phyloP scores from a whole-genome alignment of 768 basidiomycete species.

The Saitozyma sp. region DNA sequence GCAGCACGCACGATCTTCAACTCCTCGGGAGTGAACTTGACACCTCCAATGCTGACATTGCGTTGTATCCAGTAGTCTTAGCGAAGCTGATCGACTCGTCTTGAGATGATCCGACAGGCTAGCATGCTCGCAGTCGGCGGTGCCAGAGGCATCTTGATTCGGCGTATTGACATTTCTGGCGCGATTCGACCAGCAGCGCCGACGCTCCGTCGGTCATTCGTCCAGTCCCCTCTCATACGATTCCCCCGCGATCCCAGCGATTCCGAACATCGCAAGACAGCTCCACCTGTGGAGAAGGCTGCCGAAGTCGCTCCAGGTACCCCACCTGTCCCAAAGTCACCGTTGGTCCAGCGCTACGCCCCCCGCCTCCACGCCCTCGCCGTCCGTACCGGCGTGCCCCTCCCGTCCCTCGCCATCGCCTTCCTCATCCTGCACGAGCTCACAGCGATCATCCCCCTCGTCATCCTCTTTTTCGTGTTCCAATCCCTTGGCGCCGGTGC shows the following conservation, averaged over 20 bases:
- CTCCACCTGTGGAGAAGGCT: no score
- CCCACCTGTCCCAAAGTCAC: background rate
- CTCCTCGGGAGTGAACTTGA: no score
- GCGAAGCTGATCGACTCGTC: no score
- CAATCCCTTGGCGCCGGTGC: slow-evolving; percentile 70
- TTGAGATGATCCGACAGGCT: no score
- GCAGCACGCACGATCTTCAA: no score
- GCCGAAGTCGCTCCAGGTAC: no score
- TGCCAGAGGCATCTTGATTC: no score
- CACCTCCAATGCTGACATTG: no score
- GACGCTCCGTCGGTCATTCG: background rate
- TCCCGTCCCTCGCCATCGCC: slow-evolving; percentile 73
- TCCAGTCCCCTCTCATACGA: background rate
- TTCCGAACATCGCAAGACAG: background rate
- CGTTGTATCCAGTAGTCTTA: no score
- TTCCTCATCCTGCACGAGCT: slow-evolving; percentile 83
- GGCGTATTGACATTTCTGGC: no score
- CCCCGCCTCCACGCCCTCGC: slow-evolving; percentile 64
- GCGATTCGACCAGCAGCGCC: no score
- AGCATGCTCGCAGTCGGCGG: no score
- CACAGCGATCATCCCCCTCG: slow-evolving; percentile 74
- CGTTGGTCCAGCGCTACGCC: slow-evolving; percentile 50
- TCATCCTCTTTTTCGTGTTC: slow-evolving; percentile 71
- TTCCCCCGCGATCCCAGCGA: background rate
- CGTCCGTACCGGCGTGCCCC: slow-evolving; percentile 68